These are phyloP conservation scores for Eremochloa ophiuroides DNA, from an alignment of 176 grass and related monocot species.

Conservation along the genomic window DNA sequence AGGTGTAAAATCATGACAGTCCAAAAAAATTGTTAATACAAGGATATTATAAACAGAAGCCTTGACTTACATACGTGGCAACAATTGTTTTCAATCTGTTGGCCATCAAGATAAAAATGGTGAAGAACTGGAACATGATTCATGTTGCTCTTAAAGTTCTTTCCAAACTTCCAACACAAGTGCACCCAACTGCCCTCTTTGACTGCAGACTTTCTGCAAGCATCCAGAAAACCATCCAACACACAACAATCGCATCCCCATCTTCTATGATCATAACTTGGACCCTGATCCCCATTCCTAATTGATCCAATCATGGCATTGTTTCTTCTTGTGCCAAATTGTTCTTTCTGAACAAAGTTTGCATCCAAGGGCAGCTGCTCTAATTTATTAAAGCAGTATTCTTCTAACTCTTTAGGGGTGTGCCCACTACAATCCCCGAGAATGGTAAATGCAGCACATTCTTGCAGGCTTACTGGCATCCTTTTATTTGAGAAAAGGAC, in stretches of 20 bases:
- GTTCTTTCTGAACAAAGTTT: conserved; percentile 14
- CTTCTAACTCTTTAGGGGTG: conserved; percentile 27
- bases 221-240: conserved; percentile 53
- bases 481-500: conserved; percentile 55
- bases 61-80: conserved; percentile 94
- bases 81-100: conserved; percentile 49
- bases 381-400: conserved; percentile 23
- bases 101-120: conserved; percentile 50
- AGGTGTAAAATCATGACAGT: neutral
- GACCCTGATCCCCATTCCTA: conserved; percentile 16
- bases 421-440: conserved; percentile 52
- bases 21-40: neutral
- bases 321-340: conserved; percentile 23
- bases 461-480: conserved; percentile 56
- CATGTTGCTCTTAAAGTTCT: conserved; percentile 25
- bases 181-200: conserved; percentile 61
- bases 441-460: conserved; percentile 48
- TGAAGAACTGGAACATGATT: conserved; percentile 48
- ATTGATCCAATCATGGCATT: conserved; percentile 11
- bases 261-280: conserved; percentile 17
- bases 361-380: neutral
- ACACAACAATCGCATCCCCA: conserved; percentile 30
- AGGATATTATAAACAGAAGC: conserved; percentile 25
- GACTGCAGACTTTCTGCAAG: conserved; percentile 44
- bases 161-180: conserved; percentile 37